Evolutionary conservation across 371 early-diverging fungal species (phyloP), one percentile per base, ranked within the genome.

Genomic region (Phascolomyces articulosus): DNA sequence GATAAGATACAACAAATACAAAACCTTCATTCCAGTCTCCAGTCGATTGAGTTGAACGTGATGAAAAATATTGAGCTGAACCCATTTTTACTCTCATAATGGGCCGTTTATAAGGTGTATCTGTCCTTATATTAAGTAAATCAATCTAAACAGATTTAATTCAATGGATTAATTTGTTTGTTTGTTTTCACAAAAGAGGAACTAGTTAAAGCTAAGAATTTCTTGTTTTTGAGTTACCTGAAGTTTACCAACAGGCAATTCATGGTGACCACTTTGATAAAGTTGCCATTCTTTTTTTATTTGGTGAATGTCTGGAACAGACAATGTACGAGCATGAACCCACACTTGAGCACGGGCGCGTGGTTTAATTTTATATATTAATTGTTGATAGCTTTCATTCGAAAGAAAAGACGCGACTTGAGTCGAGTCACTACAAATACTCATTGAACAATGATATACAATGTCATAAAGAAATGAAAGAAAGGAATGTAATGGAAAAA

Each of bases 11-110:
- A 8, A 69, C 66, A 60, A 79, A 79, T 1, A 76, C 31, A 34
- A 79, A 79, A 10, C 80, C 80, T 71, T 79, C 81, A 44, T 81
- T 81, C 82, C 82, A 81, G 47, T 81, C 75, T 15, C 82, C 82
- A 15, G 71, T 74, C 2, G 60, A 38, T 47, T 67, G 60, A 53
- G 71, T 73, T 40, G 77, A 69, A 11, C 75, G 61, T 31, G 75
- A 69, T 26, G 78, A 72, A 55, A 68, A 74, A 57, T 81, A 81
- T 20, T 81, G 74, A 23, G 75, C 73, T 24, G 82, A 74, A 7
- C 82, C 82, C 75, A 81, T 77, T 20, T 75, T 63, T 26, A 81
- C 70, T 38, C 79, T 71, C 77, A 81, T 81, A 15, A 71, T 23
- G 0, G 82, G 82, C 11, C 79, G 57, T 58, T 63, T 74, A 24